Evolutionary conservation across 306 rosid genomes (phyloP).

Genomic region (Fragaria nilgerrensis): DNA sequence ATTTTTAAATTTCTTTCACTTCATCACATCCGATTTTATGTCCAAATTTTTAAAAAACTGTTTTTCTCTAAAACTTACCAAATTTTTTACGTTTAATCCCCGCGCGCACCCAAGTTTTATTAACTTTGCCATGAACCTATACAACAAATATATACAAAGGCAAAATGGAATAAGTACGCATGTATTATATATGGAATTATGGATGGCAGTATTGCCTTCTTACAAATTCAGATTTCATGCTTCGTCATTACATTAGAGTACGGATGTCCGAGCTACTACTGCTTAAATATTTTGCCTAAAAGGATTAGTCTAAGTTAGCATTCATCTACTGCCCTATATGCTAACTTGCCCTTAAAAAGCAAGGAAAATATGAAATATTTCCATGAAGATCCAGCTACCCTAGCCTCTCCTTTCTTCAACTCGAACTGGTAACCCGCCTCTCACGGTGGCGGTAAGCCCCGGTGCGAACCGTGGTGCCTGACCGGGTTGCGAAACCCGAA

Average conservation of each 20-base stretch:
- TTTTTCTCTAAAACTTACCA: too few relatives aligned
- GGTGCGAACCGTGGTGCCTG: slow-evolving; percentile 47
- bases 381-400: not conserved
- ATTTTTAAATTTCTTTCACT: too few relatives aligned
- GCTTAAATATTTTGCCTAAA: not conserved
- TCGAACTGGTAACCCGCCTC: slow-evolving; percentile 67
- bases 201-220: too few relatives aligned
- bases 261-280: not conserved
- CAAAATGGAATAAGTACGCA: not conserved
- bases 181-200: not conserved
- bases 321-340: not conserved
- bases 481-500: slow-evolving; percentile 31
- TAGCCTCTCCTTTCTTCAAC: slow-evolving; percentile 40
- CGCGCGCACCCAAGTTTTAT: too few relatives aligned
- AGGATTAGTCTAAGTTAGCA: not conserved
- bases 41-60: too few relatives aligned
- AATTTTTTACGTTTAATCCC: too few relatives aligned
- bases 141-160: not conserved
- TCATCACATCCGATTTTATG: too few relatives aligned
- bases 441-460: slow-evolving; percentile 66
- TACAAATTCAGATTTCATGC: not conserved
- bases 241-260: not conserved
- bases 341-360: not conserved
- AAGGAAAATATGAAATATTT: not conserved
- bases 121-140: too few relatives aligned